A percentile compares a stretch with the other conserved stretches of the same genome.
phyloP scores from a whole-genome alignment of 2,329 filamentous ascomycete species.

The Clonostachys rhizophaga region DNA sequence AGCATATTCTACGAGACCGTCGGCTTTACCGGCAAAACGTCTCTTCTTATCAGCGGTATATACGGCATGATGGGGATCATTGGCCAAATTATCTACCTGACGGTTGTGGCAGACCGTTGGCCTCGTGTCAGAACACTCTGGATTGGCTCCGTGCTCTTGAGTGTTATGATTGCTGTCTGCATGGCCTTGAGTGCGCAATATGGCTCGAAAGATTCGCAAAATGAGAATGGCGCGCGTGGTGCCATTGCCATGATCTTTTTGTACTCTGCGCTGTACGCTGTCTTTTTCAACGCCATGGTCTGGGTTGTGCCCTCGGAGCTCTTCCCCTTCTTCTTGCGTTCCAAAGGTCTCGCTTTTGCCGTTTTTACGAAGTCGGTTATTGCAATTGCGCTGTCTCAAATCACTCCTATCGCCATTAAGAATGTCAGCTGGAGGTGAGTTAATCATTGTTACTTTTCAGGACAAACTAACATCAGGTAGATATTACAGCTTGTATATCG shows the following conservation, averaged over 20 bases:
- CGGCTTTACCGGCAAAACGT: slow-evolving; percentile 39
- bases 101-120: slow-evolving; percentile 19
- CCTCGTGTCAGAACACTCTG: slow-evolving; percentile 10
- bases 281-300: slow-evolving; percentile 24
- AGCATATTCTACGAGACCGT: slow-evolving; percentile 31
- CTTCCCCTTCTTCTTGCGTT: slow-evolving; percentile 15
- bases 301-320: slow-evolving; percentile 21
- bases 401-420: slow-evolving; percentile 15
- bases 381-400: slow-evolving; percentile 17
- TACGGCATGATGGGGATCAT: slow-evolving; percentile 25
- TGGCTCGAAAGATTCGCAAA: slow-evolving; percentile 7
- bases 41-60: slow-evolving; percentile 40
- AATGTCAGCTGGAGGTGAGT: slow-evolving; percentile 11
- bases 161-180: slow-evolving; percentile 12
- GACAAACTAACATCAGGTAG: neutral
- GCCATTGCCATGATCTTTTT: slow-evolving; percentile 23
- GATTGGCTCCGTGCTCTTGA: slow-evolving; percentile 10
- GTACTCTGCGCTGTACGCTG: slow-evolving; percentile 17
- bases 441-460: neutral
- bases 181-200: slow-evolving; percentile 14
- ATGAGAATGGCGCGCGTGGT: slow-evolving; percentile 11
- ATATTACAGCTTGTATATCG: slow-evolving; percentile 22
- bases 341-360: slow-evolving; percentile 12
- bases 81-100: slow-evolving; percentile 18
- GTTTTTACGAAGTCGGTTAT: slow-evolving; percentile 16